Base-by-base conservation (phyloP, 2,329 filamentous ascomycete species). In the Fusarium domesticum region DNA sequence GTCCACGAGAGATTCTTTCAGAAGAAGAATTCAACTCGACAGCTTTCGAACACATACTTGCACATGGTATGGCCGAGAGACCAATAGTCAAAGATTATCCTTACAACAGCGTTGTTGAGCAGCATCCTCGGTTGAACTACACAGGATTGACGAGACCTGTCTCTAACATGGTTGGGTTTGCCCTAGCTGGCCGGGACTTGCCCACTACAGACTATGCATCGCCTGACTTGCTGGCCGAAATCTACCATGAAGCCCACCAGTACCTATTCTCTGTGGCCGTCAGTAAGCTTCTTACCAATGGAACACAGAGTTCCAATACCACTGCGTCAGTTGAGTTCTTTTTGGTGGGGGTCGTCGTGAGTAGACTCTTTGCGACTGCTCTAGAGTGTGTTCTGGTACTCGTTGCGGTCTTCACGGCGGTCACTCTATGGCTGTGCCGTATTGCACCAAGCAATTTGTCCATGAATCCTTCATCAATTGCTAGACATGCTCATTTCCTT, bases 81-180 rank as follows among this genome's bases (percentile, higher is more conserved):
- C 25, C 39, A 0, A 38, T 54, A 0, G 7, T 15, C 0, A 36
- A 52, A 4, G 68, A 70, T 3, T 57, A 35, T 2, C 59, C 64
- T 0, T 57, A 60, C 6, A 40, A 33, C 0, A 4, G 8, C 0
- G 46, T 63, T 0, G 36, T 69, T 0, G 60, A 70, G 0, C 60
- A 65, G 3, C 45, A 56, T 1, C 41, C 58, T 0, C 48, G 52
- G 0, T 6, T 68, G 0, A 37, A 47, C 1, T 15, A 45, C 0
- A 48, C 43, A 0, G 43, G 42, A 0, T 6, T 70, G 0, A 20
- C 14, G 0, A 36, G 14, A 3, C 66, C 66, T 0, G 30, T 58
- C 0, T 62, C 63, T 0, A 63, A 61, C 3, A 64, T 70, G 65
- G 60, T 65, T 0, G 67, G 65, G 0, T 68, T 61, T 35, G 68